A percentile compares a stretch with the other conserved stretches of the same genome.
Conservation (phyloP, 1,284 basidiomycete species). For the Ceratobasidium sp. region DNA sequence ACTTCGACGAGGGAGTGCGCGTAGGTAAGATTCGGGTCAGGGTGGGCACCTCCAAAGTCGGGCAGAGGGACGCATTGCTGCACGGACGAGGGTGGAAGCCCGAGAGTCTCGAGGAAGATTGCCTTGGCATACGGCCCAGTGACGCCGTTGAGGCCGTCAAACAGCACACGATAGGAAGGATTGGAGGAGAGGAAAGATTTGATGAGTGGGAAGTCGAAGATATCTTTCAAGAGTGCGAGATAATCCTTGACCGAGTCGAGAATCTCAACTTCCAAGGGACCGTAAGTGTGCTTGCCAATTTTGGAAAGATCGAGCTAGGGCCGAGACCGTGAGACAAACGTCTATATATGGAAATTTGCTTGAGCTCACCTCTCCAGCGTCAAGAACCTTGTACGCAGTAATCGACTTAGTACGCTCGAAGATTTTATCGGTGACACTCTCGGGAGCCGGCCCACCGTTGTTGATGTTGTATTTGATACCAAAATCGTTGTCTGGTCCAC, state of each 20-base stretch:
- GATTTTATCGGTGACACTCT: constrained; percentile 94
- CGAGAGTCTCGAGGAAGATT: constrained; percentile 88
- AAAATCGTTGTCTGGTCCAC: constrained; percentile 97
- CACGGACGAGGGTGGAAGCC: constrained; percentile 81
- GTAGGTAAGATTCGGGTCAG: constrained; percentile 98
- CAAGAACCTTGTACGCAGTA: constrained; percentile 85
- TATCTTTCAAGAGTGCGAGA: constrained; percentile 82
- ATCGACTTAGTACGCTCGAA: constrained; percentile 92
- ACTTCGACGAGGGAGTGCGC: constrained; percentile 93
- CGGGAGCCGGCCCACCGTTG: constrained; percentile 97
- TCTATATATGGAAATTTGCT: background rate
- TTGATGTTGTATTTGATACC: constrained; percentile 99
- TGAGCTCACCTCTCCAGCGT: constrained; percentile 76
- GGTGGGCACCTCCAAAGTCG: constrained; percentile 97
- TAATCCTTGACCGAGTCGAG: constrained; percentile 97
- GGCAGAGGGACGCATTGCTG: constrained; percentile 94
- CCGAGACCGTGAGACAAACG: constrained; percentile 20
- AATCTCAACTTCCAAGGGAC: constrained; percentile 87
- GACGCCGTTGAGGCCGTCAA: constrained; percentile 96
- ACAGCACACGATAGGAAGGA: constrained; percentile 84
- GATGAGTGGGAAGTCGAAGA: constrained; percentile 97
- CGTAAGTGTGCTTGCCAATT: constrained; percentile 83
- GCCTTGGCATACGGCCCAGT: constrained; percentile 96
- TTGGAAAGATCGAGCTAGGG: constrained; percentile 85
- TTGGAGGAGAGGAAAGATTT: constrained; percentile 86